phyloP scores from a whole-genome alignment of 2,329 filamentous ascomycete genomes.

The Fusarium piperis region DNA sequence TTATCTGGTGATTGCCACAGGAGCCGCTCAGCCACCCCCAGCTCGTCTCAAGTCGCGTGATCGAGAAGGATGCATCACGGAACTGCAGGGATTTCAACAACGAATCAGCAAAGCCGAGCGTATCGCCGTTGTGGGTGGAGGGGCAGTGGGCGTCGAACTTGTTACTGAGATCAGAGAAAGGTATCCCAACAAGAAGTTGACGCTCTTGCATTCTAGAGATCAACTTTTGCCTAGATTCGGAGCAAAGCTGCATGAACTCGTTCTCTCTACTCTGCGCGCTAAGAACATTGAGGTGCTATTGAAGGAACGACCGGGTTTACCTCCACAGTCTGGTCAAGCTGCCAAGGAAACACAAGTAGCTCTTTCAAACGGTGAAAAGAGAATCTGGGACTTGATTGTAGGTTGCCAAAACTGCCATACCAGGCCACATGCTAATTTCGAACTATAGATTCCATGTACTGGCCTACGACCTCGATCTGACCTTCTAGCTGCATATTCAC shows the following conservation, averaged over 20 bases:
- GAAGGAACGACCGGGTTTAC: not conserved
- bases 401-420: accelerated
- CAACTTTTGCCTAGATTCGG: slow-evolving; percentile 24
- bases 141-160: slow-evolving; percentile 21
- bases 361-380: not conserved
- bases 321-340: not conserved
- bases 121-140: slow-evolving; percentile 20
- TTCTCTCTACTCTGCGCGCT: not conserved
- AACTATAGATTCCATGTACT: slow-evolving; percentile 19
- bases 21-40: slow-evolving; percentile 23
- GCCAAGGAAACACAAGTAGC: not conserved
- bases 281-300: slow-evolving; percentile 8
- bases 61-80: not conserved
- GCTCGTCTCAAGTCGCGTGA: not conserved
- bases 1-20: slow-evolving; percentile 24
- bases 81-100: slow-evolving; percentile 4
- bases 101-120: not conserved
- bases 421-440: not conserved
- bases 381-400: slow-evolving; percentile 22
- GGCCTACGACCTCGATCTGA: slow-evolving; percentile 20
- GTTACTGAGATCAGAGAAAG: slow-evolving; percentile 14
- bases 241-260: not conserved
- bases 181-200: slow-evolving; percentile 5
- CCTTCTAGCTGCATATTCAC: not conserved
- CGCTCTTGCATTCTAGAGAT: slow-evolving; percentile 20